Percentiles rank a stretch among this genome's conserved stretches.
Evolutionary conservation across 2,329 filamentous ascomycete genomes (phyloP).

Genomic region (Colletotrichum sp.): DNA sequence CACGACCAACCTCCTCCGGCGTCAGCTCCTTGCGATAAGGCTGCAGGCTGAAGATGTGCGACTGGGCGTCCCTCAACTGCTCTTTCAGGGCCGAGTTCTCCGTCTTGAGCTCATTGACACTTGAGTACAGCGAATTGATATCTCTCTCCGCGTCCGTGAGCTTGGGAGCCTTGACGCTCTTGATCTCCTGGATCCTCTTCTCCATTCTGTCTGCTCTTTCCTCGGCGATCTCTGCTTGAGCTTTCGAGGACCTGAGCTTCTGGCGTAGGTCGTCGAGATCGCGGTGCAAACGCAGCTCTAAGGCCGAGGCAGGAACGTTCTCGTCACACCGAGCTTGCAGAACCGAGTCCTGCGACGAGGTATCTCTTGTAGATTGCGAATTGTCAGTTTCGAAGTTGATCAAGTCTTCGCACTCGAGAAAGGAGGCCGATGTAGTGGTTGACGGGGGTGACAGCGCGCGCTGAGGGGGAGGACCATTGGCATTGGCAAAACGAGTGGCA

Average conservation of each 20-base stretch:
- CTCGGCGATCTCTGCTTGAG: constrained; percentile 30
- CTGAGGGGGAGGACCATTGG: not conserved
- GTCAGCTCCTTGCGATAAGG: constrained; percentile 44
- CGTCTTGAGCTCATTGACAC: constrained; percentile 25
- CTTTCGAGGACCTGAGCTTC: not conserved
- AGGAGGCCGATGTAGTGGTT: not conserved
- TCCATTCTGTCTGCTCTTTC: constrained; percentile 31
- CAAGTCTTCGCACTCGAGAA: not conserved
- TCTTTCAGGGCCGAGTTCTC: constrained; percentile 34
- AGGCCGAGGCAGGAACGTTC: not conserved
- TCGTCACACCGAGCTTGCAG: not conserved
- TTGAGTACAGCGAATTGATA: constrained; percentile 24
- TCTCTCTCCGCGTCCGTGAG: constrained; percentile 29
- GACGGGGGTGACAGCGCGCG: not conserved
- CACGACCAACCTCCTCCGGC: constrained; percentile 37
- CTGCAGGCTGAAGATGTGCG: constrained; percentile 46
- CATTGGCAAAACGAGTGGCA: constrained; percentile 9
- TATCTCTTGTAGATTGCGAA: not conserved
- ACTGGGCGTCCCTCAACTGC: constrained; percentile 38
- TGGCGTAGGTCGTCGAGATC: constrained; percentile 25
- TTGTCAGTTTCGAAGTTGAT: constrained; percentile 9
- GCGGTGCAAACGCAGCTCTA: constrained; percentile 16
- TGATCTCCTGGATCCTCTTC: constrained; percentile 27
- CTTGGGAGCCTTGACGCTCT: constrained; percentile 26
- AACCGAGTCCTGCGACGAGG: not conserved